Evolutionary conservation across 1,139 yeast genomes (phyloP).

Genomic region (Yarrowia galli): DNA sequence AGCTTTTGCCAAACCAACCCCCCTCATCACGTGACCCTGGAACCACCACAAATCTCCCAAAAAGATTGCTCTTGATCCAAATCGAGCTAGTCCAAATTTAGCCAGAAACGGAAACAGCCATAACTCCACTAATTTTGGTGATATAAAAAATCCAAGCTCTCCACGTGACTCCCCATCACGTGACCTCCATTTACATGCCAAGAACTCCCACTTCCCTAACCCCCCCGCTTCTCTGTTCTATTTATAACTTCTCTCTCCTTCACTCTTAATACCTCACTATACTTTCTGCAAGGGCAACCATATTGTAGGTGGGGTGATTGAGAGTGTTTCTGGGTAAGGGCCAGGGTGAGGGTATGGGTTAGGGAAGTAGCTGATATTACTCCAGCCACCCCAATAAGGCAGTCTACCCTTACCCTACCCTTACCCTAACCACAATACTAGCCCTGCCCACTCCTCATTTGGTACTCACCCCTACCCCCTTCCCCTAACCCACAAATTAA

Average conservation of each 20-base stretch:
- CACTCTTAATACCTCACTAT: slow-evolving; percentile 8
- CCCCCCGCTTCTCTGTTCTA: neutral
- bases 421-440: no score
- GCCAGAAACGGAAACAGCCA: no score
- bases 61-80: no score
- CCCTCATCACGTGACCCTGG: neutral
- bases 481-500: neutral
- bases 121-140: neutral
- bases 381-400: no score
- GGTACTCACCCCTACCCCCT: no score
- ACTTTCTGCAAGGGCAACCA: slow-evolving; percentile 17
- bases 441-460: neutral
- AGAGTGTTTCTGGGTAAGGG: no score
- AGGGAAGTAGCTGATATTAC: no score
- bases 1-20: neutral
- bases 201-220: neutral
- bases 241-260: neutral
- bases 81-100: no score
- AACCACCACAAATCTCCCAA: neutral
- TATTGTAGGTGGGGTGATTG: neutral
- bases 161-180: neutral
- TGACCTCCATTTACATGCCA: neutral
- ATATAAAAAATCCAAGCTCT: neutral
- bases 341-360: neutral
- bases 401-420: no score